phyloP scores from a whole-genome alignment of 495 filamentous ascomycete species.

The Podospora pseudoanserina region DNA sequence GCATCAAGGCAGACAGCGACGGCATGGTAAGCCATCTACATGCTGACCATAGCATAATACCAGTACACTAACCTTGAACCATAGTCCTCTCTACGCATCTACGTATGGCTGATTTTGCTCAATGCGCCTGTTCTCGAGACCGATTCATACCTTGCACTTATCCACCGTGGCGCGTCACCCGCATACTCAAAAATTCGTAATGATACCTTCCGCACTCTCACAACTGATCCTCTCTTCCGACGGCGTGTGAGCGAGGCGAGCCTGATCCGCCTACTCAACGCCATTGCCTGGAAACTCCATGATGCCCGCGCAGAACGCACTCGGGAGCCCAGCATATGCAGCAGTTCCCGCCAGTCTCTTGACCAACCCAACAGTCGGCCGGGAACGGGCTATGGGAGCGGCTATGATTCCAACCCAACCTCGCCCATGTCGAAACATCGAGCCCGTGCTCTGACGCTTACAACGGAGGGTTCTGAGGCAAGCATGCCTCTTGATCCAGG shows the following conservation, averaged over 20 bases:
- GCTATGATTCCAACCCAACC: constrained; percentile 36
- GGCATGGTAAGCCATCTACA: constrained; percentile 68
- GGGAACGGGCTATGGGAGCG: constrained; percentile 33
- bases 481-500: constrained; percentile 56
- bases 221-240: constrained; percentile 93
- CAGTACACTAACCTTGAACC: background rate
- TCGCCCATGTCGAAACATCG: constrained; percentile 50
- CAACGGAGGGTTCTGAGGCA: constrained; percentile 56
- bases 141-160: constrained; percentile 80
- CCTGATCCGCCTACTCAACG: constrained; percentile 92
- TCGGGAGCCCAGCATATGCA: constrained; percentile 29
- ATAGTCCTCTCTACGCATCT: constrained; percentile 89
- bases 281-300: constrained; percentile 87
- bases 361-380: constrained; percentile 28
- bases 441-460: constrained; percentile 50
- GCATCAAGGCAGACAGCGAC: constrained; percentile 77
- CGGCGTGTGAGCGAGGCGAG: constrained; percentile 92
- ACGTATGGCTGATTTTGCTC: constrained; percentile 91
- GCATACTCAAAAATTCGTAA: constrained; percentile 97
- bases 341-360: constrained; percentile 33
- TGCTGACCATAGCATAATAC: background rate
- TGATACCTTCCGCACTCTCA: constrained; percentile 93
- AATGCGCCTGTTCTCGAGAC: constrained; percentile 78
- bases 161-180: constrained; percentile 88
- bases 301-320: constrained; percentile 59